These are phyloP conservation scores for Debaryomyces subglobosus DNA, from an alignment of 1,139 yeast species.

Conservation along the genomic window DNA sequence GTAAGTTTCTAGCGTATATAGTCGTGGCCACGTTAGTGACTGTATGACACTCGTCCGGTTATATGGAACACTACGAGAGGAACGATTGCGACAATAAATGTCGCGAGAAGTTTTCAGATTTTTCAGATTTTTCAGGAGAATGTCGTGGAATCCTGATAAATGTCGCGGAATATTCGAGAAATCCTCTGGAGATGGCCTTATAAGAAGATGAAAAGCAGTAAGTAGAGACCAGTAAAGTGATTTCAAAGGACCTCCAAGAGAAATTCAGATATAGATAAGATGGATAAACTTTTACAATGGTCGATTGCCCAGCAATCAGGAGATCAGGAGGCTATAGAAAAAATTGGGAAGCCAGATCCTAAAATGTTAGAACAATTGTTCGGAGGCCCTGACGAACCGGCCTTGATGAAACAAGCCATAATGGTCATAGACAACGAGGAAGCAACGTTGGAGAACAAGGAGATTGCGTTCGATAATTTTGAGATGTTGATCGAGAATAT, in stretches of 20 bases:
- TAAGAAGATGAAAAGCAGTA: neutral
- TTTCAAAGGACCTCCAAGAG: neutral
- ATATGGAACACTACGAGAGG: neutral
- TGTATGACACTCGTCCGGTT: conserved; percentile 3
- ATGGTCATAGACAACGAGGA: conserved; percentile 63
- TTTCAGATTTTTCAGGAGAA: neutral
- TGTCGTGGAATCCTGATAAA: neutral
- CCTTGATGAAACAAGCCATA: conserved; percentile 78
- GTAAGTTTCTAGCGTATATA: neutral
- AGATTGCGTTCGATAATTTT: conserved; percentile 84
- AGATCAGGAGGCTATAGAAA: conserved; percentile 63
- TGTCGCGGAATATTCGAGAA: conserved; percentile 13
- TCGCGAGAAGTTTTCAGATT: neutral
- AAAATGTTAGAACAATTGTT: conserved; percentile 74
- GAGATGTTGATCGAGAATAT: conserved; percentile 93
- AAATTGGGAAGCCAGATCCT: conserved; percentile 74
- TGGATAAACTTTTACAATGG: conserved; percentile 94
- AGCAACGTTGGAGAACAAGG: conserved; percentile 62
- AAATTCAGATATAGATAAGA: conserved; percentile 23
- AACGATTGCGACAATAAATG: conserved; percentile 4
- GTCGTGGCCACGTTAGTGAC: neutral
- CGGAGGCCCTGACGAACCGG: conserved; percentile 84
- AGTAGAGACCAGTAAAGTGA: neutral
- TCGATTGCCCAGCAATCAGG: conserved; percentile 78
- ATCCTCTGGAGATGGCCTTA: neutral